Conservation (phyloP, 768 basidiomycete species). For the Rhizopogon sp. region DNA sequence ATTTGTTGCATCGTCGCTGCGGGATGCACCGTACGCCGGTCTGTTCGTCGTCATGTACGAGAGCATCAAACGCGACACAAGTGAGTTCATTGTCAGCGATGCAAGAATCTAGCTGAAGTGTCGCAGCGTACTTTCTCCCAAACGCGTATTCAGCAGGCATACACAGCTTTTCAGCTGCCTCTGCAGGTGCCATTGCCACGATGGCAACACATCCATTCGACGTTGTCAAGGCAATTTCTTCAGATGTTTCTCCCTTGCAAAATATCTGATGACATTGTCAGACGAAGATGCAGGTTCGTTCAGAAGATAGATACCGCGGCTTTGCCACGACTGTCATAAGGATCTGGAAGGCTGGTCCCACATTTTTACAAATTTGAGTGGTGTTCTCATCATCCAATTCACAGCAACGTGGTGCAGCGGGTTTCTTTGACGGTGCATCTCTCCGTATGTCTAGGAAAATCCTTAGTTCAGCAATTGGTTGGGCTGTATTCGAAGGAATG, state of each 20-base stretch:
- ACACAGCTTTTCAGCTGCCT: slow-evolving; percentile 66
- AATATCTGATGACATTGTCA: slow-evolving; percentile 21
- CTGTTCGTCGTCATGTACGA: slow-evolving; percentile 88
- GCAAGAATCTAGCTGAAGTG: slow-evolving; percentile 4
- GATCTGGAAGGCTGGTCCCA: slow-evolving; percentile 58
- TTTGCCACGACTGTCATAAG: slow-evolving; percentile 58
- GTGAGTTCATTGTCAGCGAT: slow-evolving; percentile 33
- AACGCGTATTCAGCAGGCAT: slow-evolving; percentile 44
- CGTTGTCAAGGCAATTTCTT: slow-evolving; percentile 74
- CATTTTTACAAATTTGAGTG: background rate
- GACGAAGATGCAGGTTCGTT: slow-evolving; percentile 93
- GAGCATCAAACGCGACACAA: slow-evolving; percentile 68
- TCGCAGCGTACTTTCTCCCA: slow-evolving; percentile 35
- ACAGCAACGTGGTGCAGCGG: slow-evolving; percentile 73
- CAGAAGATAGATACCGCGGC: slow-evolving; percentile 68
- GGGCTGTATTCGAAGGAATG: slow-evolving; percentile 85
- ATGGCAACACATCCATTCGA: slow-evolving; percentile 90
- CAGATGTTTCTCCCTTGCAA: background rate
- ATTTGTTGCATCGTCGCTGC: slow-evolving; percentile 80
- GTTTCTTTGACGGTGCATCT: slow-evolving; percentile 85
- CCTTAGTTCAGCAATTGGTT: slow-evolving; percentile 83
- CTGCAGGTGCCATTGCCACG: slow-evolving; percentile 82
- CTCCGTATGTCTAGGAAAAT: slow-evolving; percentile 84
- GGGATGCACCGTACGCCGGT: slow-evolving; percentile 93
- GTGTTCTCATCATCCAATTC: slow-evolving; percentile 1